Conservation (phyloP, 768 basidiomycete species). For the Pisolithus marmoratus region DNA sequence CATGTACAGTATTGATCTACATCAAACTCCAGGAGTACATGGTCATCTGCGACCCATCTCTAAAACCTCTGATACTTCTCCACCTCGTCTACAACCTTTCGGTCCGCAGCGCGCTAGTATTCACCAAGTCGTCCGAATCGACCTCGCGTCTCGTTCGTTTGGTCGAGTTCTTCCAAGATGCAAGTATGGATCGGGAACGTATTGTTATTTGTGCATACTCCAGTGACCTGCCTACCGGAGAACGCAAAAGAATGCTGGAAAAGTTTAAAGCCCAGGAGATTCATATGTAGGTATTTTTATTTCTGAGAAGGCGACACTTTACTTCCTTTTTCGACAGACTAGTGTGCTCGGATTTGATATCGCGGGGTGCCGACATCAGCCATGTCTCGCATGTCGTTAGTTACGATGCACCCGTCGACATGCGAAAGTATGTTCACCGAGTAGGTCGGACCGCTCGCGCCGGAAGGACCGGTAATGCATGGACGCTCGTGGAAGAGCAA, state of each 20-base stretch:
- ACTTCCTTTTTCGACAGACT: slow-evolving; percentile 45
- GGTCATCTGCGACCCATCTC: slow-evolving; percentile 67
- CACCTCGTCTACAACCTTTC: slow-evolving; percentile 65
- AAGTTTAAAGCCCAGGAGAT: slow-evolving; percentile 78
- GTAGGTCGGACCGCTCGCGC: slow-evolving; percentile 96
- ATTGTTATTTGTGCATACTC: slow-evolving; percentile 72
- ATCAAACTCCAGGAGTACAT: slow-evolving; percentile 65
- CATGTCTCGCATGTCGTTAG: slow-evolving; percentile 90
- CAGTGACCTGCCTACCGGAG: slow-evolving; percentile 68
- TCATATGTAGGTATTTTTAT: slow-evolving; percentile 56
- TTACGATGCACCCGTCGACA: slow-evolving; percentile 93
- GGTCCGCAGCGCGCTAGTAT: slow-evolving; percentile 74
- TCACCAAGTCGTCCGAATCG: slow-evolving; percentile 96
- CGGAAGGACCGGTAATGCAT: slow-evolving; percentile 81
- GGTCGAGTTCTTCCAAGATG: slow-evolving; percentile 73
- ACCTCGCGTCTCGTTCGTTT: slow-evolving; percentile 76
- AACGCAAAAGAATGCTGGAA: slow-evolving; percentile 73
- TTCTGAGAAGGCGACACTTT: background rate
- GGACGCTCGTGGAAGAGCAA: slow-evolving; percentile 79
- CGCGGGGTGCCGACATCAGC: slow-evolving; percentile 92
- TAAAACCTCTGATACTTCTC: slow-evolving; percentile 88
- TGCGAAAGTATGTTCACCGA: slow-evolving; percentile 97
- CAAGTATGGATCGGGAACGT: slow-evolving; percentile 22
- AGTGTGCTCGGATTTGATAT: slow-evolving; percentile 94
- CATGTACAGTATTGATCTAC: background rate